These are phyloP conservation scores for Ganoderma sinense DNA, from an alignment of 1,284 basidiomycete species.

Conservation along the genomic window DNA sequence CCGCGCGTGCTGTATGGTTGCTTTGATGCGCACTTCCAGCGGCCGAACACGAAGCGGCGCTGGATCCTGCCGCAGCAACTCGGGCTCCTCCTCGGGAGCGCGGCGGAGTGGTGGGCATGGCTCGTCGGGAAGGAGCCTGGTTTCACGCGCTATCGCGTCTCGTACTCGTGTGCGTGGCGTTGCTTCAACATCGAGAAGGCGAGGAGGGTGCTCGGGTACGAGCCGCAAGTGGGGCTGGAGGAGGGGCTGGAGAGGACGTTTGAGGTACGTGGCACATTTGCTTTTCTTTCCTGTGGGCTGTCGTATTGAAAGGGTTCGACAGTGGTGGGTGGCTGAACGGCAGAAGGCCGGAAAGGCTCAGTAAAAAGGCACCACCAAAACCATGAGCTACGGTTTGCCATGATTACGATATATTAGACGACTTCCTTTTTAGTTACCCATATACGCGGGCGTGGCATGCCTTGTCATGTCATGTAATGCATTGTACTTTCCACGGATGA, in stretches of 20 bases:
- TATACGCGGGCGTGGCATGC: slow-evolving; percentile 16
- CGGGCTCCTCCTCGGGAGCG: slow-evolving; percentile 75
- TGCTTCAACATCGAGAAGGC: slow-evolving; percentile 98
- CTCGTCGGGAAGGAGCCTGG: slow-evolving; percentile 84
- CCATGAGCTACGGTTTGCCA: slow-evolving; percentile 11
- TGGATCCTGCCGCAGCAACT: slow-evolving; percentile 67
- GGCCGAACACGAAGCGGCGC: slow-evolving; percentile 36
- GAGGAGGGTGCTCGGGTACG: slow-evolving; percentile 90
- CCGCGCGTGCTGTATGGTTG: slow-evolving; percentile 86
- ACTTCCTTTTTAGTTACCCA: slow-evolving; percentile 21
- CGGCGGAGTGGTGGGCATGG: slow-evolving; percentile 82
- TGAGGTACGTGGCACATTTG: slow-evolving; percentile 56
- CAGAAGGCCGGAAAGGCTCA: slow-evolving; percentile 31
- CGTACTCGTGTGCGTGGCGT: slow-evolving; percentile 75
- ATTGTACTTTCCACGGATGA: neutral
- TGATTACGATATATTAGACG: slow-evolving; percentile 19
- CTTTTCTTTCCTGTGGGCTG: neutral
- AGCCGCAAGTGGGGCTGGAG: slow-evolving; percentile 88
- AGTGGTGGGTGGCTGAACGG: slow-evolving; percentile 35
- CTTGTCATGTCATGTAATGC: slow-evolving; percentile 23
- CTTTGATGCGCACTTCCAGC: slow-evolving; percentile 60
- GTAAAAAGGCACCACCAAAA: slow-evolving; percentile 25
- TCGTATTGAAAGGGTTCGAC: neutral
- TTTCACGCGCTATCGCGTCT: slow-evolving; percentile 90
- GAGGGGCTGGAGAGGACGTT: slow-evolving; percentile 88